Conservation (phyloP, 768 basidiomycete genomes). For the Lentinula detonsa region DNA sequence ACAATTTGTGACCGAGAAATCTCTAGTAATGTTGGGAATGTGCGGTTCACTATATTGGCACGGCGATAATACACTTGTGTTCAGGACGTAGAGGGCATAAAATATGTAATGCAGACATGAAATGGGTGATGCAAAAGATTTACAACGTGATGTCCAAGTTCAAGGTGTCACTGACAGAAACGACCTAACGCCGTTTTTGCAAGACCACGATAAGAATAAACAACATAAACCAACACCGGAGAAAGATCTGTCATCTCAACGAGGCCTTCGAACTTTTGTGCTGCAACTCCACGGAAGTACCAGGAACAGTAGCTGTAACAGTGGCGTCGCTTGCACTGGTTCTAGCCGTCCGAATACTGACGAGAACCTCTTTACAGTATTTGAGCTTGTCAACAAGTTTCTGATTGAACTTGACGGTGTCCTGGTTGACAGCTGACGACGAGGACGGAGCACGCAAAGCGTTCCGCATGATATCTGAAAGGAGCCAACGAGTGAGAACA, state of each 20-base stretch:
- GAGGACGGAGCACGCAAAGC: constrained; percentile 29
- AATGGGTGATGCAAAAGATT: not conserved
- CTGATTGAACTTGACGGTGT: constrained; percentile 54
- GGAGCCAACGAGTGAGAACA: constrained; percentile 63
- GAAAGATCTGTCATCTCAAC: not conserved
- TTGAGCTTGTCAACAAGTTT: constrained; percentile 74
- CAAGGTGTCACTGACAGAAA: not conserved
- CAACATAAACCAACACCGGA: not conserved
- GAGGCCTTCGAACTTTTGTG: constrained; percentile 1
- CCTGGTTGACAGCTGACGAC: constrained; percentile 32
- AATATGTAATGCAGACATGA: not conserved
- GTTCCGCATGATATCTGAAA: constrained; percentile 64
- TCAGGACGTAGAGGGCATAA: not conserved
- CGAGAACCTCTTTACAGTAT: constrained; percentile 81
- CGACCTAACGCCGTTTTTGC: constrained; percentile 2
- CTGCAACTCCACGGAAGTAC: not conserved
- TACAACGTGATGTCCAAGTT: not conserved
- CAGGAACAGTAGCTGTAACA: not conserved
- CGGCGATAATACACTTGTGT: not conserved
- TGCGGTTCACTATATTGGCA: not conserved
- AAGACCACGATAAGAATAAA: not conserved
- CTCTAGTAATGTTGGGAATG: no score
- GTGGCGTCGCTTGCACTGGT: not conserved
- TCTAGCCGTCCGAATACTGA: constrained; percentile 61
- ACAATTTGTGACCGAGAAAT: not conserved